These are phyloP conservation scores for Candida krabiensis DNA, from an alignment of 805 yeast genomes.

Conservation along the genomic window DNA sequence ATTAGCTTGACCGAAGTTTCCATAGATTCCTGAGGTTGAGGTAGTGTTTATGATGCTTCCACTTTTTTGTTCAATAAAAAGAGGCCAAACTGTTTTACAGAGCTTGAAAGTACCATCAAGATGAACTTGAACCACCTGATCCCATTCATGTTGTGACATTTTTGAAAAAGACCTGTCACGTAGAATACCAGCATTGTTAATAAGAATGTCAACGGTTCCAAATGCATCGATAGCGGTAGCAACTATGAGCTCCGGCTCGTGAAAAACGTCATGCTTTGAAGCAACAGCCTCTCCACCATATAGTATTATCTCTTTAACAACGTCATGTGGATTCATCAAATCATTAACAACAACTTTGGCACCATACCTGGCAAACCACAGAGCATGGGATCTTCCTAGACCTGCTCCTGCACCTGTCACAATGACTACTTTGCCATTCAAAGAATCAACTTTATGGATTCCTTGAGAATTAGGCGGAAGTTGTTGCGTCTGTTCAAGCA, in stretches of 20 bases:
- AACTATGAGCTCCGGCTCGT: constrained; percentile 71
- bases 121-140: constrained; percentile 77
- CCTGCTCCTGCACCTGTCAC: constrained; percentile 97
- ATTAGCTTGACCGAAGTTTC: constrained; percentile 96
- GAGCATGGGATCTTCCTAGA: constrained; percentile 87
- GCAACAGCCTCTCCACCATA: constrained; percentile 76
- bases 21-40: constrained; percentile 96
- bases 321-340: constrained; percentile 68
- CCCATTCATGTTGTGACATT: constrained; percentile 84
- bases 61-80: constrained; percentile 70
- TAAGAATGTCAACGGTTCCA: constrained; percentile 81
- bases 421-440: constrained; percentile 82
- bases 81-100: constrained; percentile 91
- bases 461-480: constrained; percentile 63
- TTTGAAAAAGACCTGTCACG: constrained; percentile 86
- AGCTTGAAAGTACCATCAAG: constrained; percentile 77
- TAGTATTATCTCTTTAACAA: constrained; percentile 70
- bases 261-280: constrained; percentile 78
- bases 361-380: constrained; percentile 82
- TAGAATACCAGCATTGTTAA: constrained; percentile 94
- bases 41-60: constrained; percentile 88
- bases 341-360: constrained; percentile 96
- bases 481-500: constrained; percentile 51
- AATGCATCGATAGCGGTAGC: constrained; percentile 72
- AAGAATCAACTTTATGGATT: constrained; percentile 46